Percentiles rank a stretch among this genome's conserved stretches.
Conservation (phyloP, 1,284 basidiomycete species). For the Cryptococcus sp. region DNA sequence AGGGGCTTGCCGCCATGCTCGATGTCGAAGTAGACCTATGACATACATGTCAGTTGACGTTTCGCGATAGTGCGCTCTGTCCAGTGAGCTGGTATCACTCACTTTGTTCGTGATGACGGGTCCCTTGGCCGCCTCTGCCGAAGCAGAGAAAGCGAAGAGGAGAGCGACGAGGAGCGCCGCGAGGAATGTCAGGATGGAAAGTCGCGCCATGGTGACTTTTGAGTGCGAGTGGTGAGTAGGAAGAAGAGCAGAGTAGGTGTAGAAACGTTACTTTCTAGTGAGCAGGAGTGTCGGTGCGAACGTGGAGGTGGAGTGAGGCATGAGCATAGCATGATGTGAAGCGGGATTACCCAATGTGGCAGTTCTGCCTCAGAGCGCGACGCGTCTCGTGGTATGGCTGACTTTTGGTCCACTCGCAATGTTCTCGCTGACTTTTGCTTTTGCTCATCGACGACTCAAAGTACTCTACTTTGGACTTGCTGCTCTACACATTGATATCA, state of each 20-base stretch:
- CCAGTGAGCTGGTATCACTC: constrained; percentile 1
- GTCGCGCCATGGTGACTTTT: constrained; percentile 55
- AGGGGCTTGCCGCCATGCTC: constrained; percentile 80
- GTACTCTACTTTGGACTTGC: background rate
- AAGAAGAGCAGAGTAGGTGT: too few species aligned
- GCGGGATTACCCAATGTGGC: background rate
- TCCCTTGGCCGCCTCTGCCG: constrained; percentile 50
- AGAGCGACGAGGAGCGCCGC: constrained; percentile 66
- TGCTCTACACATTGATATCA: background rate
- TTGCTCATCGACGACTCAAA: background rate
- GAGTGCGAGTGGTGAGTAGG: background rate
- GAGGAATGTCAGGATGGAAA: constrained; percentile 65
- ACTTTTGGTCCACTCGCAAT: background rate
- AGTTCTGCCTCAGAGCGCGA: background rate
- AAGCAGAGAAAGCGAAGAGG: constrained; percentile 52
- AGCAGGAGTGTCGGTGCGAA: too few species aligned
- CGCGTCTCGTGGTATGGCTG: background rate
- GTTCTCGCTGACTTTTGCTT: background rate
- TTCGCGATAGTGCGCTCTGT: background rate
- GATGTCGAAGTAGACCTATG: constrained; percentile 82
- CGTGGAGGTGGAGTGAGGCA: too few species aligned
- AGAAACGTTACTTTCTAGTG: too few species aligned
- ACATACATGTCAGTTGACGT: background rate
- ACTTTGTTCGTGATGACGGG: constrained; percentile 82
- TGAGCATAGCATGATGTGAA: too few species aligned